phyloP scores from a whole-genome alignment of 352 stramenopile genomes.

The Aphanomyces astaci region DNA sequence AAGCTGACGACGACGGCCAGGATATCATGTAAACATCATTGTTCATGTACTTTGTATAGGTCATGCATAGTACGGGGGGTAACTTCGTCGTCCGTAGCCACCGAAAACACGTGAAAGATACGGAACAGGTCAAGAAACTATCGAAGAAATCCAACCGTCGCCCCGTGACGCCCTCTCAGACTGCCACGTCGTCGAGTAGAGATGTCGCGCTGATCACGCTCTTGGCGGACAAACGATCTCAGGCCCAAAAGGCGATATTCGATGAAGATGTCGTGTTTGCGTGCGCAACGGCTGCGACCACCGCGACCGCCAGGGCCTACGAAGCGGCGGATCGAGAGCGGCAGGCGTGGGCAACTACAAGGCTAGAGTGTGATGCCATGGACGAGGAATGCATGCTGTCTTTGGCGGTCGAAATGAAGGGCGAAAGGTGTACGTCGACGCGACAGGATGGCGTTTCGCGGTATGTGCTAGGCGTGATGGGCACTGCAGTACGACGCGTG shows the following conservation, averaged over 20 bases:
- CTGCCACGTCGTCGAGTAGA: background rate
- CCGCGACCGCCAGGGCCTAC: background rate
- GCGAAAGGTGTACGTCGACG: background rate
- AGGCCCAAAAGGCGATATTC: background rate
- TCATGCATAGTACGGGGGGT: constrained; percentile 4
- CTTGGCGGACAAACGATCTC: background rate
- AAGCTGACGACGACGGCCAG: background rate
- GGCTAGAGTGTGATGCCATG: background rate
- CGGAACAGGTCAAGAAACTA: background rate
- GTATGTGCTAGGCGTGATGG: background rate
- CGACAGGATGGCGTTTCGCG: background rate
- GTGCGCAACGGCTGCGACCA: background rate
- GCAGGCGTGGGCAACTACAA: background rate
- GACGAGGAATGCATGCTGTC: background rate
- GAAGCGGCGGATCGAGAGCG: background rate
- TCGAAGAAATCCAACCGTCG: background rate
- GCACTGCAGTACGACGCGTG: background rate
- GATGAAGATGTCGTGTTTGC: background rate
- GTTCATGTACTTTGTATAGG: background rate
- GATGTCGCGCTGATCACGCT: background rate
- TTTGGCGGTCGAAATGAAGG: background rate
- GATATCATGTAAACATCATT: too few species aligned
- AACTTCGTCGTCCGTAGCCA: constrained; percentile 11
- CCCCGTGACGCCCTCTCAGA: background rate
- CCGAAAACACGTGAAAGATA: background rate